Conservation (phyloP, 768 basidiomycete species). For the Amanita rimosa region DNA sequence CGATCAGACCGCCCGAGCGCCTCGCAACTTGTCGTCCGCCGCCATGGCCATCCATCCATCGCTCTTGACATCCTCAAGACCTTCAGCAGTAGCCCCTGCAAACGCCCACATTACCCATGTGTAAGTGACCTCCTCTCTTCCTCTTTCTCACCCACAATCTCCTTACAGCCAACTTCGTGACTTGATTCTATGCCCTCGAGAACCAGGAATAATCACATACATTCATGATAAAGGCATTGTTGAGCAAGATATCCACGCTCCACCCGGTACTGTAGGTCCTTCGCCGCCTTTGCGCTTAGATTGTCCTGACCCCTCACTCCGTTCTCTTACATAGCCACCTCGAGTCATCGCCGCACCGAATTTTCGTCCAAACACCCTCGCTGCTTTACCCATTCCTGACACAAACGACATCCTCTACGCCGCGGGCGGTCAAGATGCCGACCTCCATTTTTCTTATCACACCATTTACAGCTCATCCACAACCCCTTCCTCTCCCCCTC, state of each 20-base stretch:
- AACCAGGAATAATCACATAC: slow-evolving; percentile 52
- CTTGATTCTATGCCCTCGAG: slow-evolving; percentile 63
- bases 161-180: slow-evolving; percentile 56
- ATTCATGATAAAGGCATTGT: slow-evolving; percentile 37
- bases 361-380: slow-evolving; percentile 55
- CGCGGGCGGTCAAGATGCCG: slow-evolving; percentile 64
- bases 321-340: slow-evolving; percentile 20
- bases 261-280: slow-evolving; percentile 12
- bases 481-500: slow-evolving; percentile 12
- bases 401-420: slow-evolving; percentile 54
- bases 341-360: slow-evolving; percentile 39
- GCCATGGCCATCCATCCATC: slow-evolving; percentile 30
- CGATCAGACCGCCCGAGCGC: too few relatives aligned
- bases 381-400: slow-evolving; percentile 40
- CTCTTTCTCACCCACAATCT: not conserved
- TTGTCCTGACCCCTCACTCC: slow-evolving; percentile 1
- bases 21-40: too few relatives aligned
- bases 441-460: slow-evolving; percentile 50
- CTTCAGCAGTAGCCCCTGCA: slow-evolving; percentile 10
- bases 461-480: slow-evolving; percentile 13
- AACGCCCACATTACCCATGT: slow-evolving; percentile 4
- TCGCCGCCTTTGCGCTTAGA: not conserved
- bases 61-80: slow-evolving; percentile 27
- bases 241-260: slow-evolving; percentile 40
- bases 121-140: not conserved